These are phyloP conservation scores for Vittaforma corneae DNA, from an alignment of 371 early-diverging fungal species.

Conservation along the genomic window DNA sequence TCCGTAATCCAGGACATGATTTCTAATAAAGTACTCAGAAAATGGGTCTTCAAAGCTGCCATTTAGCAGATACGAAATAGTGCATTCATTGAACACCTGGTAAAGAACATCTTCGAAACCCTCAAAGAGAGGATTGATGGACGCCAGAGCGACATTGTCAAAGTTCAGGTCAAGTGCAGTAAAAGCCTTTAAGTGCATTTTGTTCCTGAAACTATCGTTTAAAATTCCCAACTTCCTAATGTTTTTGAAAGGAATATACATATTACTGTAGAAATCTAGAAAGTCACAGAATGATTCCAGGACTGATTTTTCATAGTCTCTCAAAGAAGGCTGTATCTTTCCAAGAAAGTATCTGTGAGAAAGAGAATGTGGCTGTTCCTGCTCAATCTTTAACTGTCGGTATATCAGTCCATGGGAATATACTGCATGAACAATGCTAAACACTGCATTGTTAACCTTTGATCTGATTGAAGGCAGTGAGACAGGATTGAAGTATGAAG, in stretches of 20 bases:
- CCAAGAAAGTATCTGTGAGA: slow-evolving; percentile 31
- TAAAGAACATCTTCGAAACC: slow-evolving; percentile 1
- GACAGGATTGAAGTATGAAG: slow-evolving; percentile 4
- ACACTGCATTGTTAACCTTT: slow-evolving; percentile 10
- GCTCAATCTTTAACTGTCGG: slow-evolving; percentile 19
- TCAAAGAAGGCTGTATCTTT: neutral
- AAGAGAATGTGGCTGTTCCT: neutral
- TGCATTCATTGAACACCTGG: slow-evolving; percentile 16
- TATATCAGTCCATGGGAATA: slow-evolving; percentile 27
- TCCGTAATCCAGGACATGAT: slow-evolving; percentile 32
- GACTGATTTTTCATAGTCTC: slow-evolving; percentile 33
- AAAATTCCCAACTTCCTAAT: slow-evolving; percentile 24
- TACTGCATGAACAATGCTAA: slow-evolving; percentile 11
- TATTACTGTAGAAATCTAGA: slow-evolving; percentile 23
- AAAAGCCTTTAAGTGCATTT: neutral
- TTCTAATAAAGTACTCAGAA: slow-evolving; percentile 43
- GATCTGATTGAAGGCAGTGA: neutral
- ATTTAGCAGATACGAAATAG: slow-evolving; percentile 4
- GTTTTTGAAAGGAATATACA: slow-evolving; percentile 32
- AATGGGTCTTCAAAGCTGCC: slow-evolving; percentile 22
- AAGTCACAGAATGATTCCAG: slow-evolving; percentile 17
- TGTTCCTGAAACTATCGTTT: slow-evolving; percentile 18
- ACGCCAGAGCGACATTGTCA: neutral
- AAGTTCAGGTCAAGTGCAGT: neutral
- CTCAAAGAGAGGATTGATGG: neutral